These are phyloP conservation scores for Quercus lobata DNA, from an alignment of 331 rosid species.

Conservation along the genomic window DNA sequence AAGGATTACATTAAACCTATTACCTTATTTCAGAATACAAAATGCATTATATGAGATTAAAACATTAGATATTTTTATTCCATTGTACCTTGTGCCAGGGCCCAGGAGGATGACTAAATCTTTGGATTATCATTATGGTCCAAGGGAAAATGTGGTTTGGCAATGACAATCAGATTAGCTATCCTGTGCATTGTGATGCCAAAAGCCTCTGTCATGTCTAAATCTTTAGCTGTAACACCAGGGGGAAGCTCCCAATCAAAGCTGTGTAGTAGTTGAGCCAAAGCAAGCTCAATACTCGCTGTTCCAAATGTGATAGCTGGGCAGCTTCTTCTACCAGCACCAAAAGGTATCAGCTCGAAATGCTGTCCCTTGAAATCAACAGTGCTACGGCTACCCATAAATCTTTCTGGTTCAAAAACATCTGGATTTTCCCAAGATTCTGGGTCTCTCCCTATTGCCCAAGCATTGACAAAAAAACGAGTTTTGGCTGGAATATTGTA, in stretches of 20 bases:
- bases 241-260: conserved; percentile 73
- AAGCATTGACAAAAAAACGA: conserved; percentile 55
- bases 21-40: background rate
- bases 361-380: conserved; percentile 54
- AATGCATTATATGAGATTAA: background rate
- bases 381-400: conserved; percentile 28
- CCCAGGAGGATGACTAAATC: background rate
- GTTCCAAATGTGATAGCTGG: conserved; percentile 39
- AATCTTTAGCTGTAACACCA: conserved; percentile 40
- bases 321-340: conserved; percentile 70
- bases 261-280: conserved; percentile 58
- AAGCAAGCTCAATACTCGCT: conserved; percentile 50
- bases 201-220: conserved; percentile 59
- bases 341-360: conserved; percentile 60
- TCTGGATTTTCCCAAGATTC: conserved; percentile 62
- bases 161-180: conserved; percentile 30
- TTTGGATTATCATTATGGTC: background rate
- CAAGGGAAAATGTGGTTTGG: conserved; percentile 28
- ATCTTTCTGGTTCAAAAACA: conserved; percentile 54
- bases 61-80: background rate
- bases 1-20: background rate
- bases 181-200: conserved; percentile 71
- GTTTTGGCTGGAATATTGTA: conserved; percentile 53
- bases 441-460: conserved; percentile 58
- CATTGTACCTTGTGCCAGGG: background rate